Base-by-base conservation (phyloP, 1,139 yeast species). In the Blastobotrys persicus region DNA sequence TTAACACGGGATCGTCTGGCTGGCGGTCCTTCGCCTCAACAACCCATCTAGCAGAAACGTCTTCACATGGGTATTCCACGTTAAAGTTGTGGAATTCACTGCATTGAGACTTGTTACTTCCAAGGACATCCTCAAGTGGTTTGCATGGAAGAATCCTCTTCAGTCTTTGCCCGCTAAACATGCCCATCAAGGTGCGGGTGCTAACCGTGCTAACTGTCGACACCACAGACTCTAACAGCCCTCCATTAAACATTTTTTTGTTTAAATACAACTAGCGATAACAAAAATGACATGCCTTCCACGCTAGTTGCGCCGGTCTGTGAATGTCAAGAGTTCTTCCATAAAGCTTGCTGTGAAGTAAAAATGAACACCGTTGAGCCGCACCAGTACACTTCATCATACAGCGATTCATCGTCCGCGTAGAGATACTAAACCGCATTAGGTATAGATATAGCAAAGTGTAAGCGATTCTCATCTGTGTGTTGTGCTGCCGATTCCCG, bases 1-100 rank as follows among this genome's bases (percentile, higher is more conserved):
- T 44, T 12, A 62, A 23, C 5, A 63, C 59, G 2, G 67, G 67
- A 42, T 63, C 67, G 4, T 47, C 46, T 2, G 51, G 49, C 9
- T 41, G 47, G 34, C 67, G 42, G 44, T 60, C 48, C 9, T 42
- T 46, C 11, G 58, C 61, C 32, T 63, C 65, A 11, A 52, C 58
- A 2, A 62, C 20, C 67, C 67, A 63, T 6, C 44, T 31, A 9
- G 49, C 59, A 7, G 41, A 37, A 18, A 37, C 28, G 12, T 37
- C 3, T 38, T 49, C 46, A 26, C 41, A 37, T 14, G 41, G 41
- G 19, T 37, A 37, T 19, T 7, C 41, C 5, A 14, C 13, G 41
- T 37, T 37, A 28, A 37, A 37, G 14, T 37, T 37, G 18, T 37
- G 17, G 28, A 37, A 37, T 9, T n/a, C 41, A 17, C n/a, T 18